Evolutionary conservation across 2,329 filamentous ascomycete genomes (phyloP), one percentile per base, ranked within the genome.

Genomic region (Didymella pomorum): DNA sequence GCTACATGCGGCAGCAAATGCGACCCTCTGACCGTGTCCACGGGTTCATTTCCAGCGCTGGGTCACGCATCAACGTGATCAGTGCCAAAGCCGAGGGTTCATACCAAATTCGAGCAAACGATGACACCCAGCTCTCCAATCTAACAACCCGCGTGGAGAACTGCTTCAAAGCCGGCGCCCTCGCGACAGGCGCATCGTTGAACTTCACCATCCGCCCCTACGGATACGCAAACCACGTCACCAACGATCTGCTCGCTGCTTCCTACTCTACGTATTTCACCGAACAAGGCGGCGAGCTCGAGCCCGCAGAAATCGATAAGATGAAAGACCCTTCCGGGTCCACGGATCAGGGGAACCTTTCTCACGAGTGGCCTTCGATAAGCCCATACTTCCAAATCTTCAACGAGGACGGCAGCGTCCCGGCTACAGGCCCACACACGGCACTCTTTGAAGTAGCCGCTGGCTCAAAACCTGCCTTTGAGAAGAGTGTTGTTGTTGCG

Each of bases 291-390:
- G 58, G 52, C 28, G 4, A 10, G 8, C 53, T 56, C 1, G 9
- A 5, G 6, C 54, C 52, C 18, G 8, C 39, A 0, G 49, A 47
- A 3, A 26, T 57, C 20, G 61, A 64, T 18, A 56, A 48, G 16
- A 29, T 39, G 20, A 57, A 57, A 18, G 55, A 53, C 9, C 62
- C 53, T 9, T 49, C 44, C 18, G 62, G 59, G 5, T 59, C 54
- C 10, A 64, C 65, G 0, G 65, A 67, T 18, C 62, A 64, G 37
- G 65, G 65, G 16, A 67, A 67, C 21, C 53, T 68, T 4, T 61
- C 54, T 39, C 61, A 65, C 39, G 51, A 58, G 31, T 65, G 62
- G 31, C 61, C 65, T 3, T 56, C 47, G 14, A 63, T 68, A 9
- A 57, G 59, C 31, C 65, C 65, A n/a, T 49, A 53, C 25, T 67